Evolutionary conservation across 345 rosid genomes (phyloP), one percentile per base, ranked within the genome.

Genomic region (Murraya paniculata): DNA sequence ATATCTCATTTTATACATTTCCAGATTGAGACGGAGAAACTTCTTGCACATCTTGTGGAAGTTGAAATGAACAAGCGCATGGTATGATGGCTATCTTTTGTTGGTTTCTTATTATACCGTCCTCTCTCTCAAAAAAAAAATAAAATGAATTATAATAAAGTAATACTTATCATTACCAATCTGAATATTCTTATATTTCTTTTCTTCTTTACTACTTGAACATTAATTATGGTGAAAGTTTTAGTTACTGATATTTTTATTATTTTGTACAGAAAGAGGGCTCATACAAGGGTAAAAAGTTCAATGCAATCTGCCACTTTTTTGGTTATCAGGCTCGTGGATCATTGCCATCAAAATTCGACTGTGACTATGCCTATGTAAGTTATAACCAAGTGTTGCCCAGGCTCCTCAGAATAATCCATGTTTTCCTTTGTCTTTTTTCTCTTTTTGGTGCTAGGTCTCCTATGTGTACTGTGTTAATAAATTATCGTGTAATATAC

Each of bases 321-420:
- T 96, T 96, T 67, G 99, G 99, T 80, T 94, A 96, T 85, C 99
- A 96, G 82, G 99, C 99, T 86, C 94, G 99, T 58, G 99, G 99
- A 80, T 92, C 98, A 45, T 86, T 96, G 76, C 98, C 99, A 80
- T 96, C 99, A 6, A 96, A 96, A 80, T 96, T 96, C 6, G 99
- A 96, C 77, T 94, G 98, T 39, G 99, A 96, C 87, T 94, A 96
- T 64, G 99, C 98, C 69, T 94, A 92, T 64, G 99, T 96, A 90
- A 83, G 98, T 82, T 65, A 79, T 75, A 53, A 53, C 57, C 18
- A 28, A 48, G 24, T 48, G 59, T 65, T 84, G 6, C 66, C n/a
- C 25, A 64, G 76, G 39, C 73, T 69, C 64, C 56, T 68, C 21
- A 28, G 24, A 18, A 5, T 16, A 39, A 21, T 74, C 24, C 31